These are phyloP conservation scores for Escovopsis sp. DNA, from an alignment of 2,329 filamentous ascomycete species.

Conservation along the genomic window DNA sequence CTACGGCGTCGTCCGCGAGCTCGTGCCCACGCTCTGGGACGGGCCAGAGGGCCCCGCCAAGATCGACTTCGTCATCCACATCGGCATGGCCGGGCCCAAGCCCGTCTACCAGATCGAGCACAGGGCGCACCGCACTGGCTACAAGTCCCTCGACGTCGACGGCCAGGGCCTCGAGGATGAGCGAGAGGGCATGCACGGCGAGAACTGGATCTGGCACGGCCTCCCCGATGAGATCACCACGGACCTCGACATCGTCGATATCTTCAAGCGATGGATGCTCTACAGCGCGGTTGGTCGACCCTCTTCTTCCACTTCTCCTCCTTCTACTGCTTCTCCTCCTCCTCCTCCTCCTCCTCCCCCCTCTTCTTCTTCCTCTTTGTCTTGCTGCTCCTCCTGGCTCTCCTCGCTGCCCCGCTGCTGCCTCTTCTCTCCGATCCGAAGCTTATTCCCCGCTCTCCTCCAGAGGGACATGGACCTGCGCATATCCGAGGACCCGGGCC, in stretches of 20 bases:
- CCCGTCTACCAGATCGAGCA: constrained; percentile 56
- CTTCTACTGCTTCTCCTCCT: no score
- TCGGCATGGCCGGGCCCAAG: constrained; percentile 59
- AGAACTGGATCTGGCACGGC: constrained; percentile 37
- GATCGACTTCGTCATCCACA: constrained; percentile 56
- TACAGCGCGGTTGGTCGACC: constrained; percentile 14
- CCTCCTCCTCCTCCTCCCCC: no score
- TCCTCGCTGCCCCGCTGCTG: neutral
- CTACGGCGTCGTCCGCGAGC: constrained; percentile 48
- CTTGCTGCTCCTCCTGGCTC: no score
- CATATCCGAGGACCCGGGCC: constrained; percentile 54
- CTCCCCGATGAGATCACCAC: constrained; percentile 40
- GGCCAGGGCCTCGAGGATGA: constrained; percentile 40
- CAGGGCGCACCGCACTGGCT: constrained; percentile 55
- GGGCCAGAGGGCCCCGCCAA: constrained; percentile 19
- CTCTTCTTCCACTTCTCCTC: neutral
- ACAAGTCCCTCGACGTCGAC: constrained; percentile 56
- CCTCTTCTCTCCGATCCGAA: neutral
- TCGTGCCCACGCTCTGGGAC: constrained; percentile 50
- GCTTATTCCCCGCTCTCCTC: neutral
- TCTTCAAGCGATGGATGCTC: constrained; percentile 39
- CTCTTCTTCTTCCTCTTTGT: no score
- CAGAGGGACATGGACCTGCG: constrained; percentile 31
- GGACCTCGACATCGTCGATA: constrained; percentile 40
- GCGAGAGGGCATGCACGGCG: constrained; percentile 29